Evolutionary conservation across 2,329 filamentous ascomycete species (phyloP).

Genomic region (Huntiella decipiens): DNA sequence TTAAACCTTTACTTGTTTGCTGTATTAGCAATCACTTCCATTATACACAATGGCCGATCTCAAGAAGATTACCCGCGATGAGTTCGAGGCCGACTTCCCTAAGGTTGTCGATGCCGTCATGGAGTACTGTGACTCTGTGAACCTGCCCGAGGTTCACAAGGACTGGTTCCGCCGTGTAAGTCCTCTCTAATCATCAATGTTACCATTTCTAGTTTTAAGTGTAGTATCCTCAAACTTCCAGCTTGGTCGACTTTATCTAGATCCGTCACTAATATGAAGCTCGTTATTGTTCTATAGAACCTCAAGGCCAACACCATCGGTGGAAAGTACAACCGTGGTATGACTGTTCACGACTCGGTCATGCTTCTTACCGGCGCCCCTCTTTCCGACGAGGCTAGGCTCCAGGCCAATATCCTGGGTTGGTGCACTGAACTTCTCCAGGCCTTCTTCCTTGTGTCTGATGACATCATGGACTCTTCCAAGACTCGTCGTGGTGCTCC

Average conservation of each 20-base stretch:
- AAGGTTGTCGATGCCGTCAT: conserved; percentile 68
- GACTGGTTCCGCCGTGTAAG: conserved; percentile 72
- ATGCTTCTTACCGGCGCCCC: conserved; percentile 55
- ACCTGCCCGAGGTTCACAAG: conserved; percentile 60
- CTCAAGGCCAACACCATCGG: conserved; percentile 75
- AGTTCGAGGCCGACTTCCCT: conserved; percentile 84
- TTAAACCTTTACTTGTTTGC: too few relatives aligned
- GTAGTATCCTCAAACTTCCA: background rate
- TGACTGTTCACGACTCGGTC: conserved; percentile 87
- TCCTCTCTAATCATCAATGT: background rate
- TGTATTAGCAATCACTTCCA: background rate
- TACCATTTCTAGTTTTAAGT: background rate
- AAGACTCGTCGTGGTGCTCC: conserved; percentile 87
- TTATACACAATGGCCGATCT: conserved; percentile 27
- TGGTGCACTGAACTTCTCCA: conserved; percentile 98
- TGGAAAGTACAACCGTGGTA: conserved; percentile 96
- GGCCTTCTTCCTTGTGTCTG: conserved; percentile 94
- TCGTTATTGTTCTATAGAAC: conserved; percentile 30
- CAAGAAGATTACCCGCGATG: conserved; percentile 56
- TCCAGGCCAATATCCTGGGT: conserved; percentile 69
- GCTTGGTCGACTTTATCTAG: conserved; percentile 1
- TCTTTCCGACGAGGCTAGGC: conserved; percentile 68
- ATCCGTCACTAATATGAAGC: conserved; percentile 10
- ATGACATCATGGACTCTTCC: conserved; percentile 96
- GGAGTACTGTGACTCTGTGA: conserved; percentile 61